These are phyloP conservation scores for Scheffersomyces segobiensis DNA, from an alignment of 1,139 yeast genomes.

Conservation along the genomic window DNA sequence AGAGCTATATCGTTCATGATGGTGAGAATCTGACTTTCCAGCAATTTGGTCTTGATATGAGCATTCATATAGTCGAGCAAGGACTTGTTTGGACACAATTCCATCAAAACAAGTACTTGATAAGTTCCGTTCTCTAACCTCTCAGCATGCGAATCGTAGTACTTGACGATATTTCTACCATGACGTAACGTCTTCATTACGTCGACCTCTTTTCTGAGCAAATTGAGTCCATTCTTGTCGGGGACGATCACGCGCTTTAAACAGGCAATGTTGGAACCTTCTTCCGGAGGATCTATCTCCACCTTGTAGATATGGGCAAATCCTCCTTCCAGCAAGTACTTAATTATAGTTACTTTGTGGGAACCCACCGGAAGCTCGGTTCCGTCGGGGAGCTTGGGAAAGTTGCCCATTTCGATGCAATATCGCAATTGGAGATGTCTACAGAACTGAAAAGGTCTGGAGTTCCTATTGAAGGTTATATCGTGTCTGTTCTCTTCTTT, in stretches of 20 bases:
- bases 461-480: neutral
- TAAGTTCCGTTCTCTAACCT: constrained; percentile 56
- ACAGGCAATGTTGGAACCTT: constrained; percentile 53
- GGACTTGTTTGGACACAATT: constrained; percentile 71
- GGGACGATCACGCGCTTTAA: constrained; percentile 74
- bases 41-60: constrained; percentile 61
- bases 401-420: constrained; percentile 16
- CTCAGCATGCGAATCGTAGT: constrained; percentile 78
- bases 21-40: constrained; percentile 61
- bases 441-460: neutral
- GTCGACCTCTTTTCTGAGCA: constrained; percentile 72
- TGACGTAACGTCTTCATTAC: constrained; percentile 71
- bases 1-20: constrained; percentile 67
- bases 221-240: constrained; percentile 65
- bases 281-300: constrained; percentile 42
- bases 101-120: constrained; percentile 78
- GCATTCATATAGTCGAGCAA: constrained; percentile 75
- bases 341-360: constrained; percentile 36
- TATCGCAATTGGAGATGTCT: neutral
- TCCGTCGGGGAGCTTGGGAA: constrained; percentile 42
- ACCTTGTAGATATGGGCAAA: constrained; percentile 63
- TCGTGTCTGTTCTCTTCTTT: neutral
- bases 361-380: constrained; percentile 44
- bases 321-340: constrained; percentile 50
- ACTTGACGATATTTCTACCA: constrained; percentile 60